Evolutionary conservation across 1,284 basidiomycete species (phyloP), one percentile per base, ranked within the genome.

Genomic region (Lignosus rhinocerotis): DNA sequence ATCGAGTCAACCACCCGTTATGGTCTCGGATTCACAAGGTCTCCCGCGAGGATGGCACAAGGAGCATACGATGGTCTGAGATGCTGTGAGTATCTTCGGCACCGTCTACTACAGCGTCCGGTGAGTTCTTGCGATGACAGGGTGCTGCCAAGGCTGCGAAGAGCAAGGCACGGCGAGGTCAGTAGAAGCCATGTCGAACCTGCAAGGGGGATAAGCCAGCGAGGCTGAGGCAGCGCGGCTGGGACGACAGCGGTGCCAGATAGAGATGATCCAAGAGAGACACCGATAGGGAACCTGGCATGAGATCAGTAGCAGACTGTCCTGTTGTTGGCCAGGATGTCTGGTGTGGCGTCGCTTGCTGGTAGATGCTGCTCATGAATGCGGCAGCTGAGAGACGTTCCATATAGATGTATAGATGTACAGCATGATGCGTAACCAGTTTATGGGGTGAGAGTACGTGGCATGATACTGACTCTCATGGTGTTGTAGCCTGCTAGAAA

Each of bases 81-180:
- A 19, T 31, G 47, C 8, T 51, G 38, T 32, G 42, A 31, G 19
- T 11, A 25, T 17, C 34, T 33, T 56, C 55, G 55, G 55, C 30
- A 41, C 55, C 55, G 49, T 30, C 19, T 39, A 14, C 14, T 34
- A 56, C 36, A 47, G 17, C 34, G 30, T 41, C 49, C 55, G 55
- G 21, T 17, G 34, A n/a, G 9, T 21, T 44, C 47, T 34, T 25
- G 34, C 14, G 47, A 42, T 21, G 43, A 43, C 41, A 25, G 32
- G 19, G 32, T 45, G 54, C 33, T 45, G 54, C 33, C 54, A 45
- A 50, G 39, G 32, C 21, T n/a, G 36, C 32, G 55, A 34, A 45
- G 51, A 11, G n/a, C 34, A 33, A 52, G 44, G 25, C 34, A 34
- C 33, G 43, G 36, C 36, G 34, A 11, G 36, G 5, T 1, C 36